phyloP scores from a whole-genome alignment of 1,284 basidiomycete genomes.

The Fistulina hepatica region DNA sequence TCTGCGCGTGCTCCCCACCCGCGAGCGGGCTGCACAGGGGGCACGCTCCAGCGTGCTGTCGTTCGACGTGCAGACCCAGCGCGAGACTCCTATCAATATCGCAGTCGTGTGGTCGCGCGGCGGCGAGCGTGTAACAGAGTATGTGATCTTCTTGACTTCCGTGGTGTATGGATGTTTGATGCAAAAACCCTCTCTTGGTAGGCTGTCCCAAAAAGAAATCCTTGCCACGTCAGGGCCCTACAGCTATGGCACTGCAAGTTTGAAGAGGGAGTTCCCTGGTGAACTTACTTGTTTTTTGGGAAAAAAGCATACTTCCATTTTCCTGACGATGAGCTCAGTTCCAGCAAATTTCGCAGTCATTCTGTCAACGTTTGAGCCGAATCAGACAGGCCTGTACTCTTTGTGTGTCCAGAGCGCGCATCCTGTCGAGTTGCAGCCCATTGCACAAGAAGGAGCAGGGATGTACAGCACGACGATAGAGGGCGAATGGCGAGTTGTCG shows the following conservation, averaged over 20 bases:
- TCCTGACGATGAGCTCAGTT: constrained; percentile 20
- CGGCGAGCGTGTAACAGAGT: constrained; percentile 60
- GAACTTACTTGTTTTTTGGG: constrained; percentile 20
- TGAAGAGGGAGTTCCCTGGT: constrained; percentile 46
- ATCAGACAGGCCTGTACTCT: constrained; percentile 52
- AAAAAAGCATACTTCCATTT: constrained; percentile 2
- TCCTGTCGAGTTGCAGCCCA: constrained; percentile 60
- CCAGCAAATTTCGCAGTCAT: constrained; percentile 77
- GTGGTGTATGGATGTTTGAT: constrained; percentile 1
- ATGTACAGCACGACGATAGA: constrained; percentile 67
- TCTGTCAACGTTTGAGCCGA: constrained; percentile 74
- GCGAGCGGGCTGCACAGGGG: constrained; percentile 11
- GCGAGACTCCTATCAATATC: constrained; percentile 67
- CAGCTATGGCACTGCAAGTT: constrained; percentile 64
- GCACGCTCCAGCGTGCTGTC: constrained; percentile 36
- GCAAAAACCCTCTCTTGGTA: constrained; percentile 21
- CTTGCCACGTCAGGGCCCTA: constrained; percentile 72
- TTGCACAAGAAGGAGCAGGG: constrained; percentile 84
- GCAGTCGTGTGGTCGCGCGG: constrained; percentile 69
- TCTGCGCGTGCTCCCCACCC: constrained; percentile 41
- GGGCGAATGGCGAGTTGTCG: constrained; percentile 54
- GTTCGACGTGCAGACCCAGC: constrained; percentile 45
- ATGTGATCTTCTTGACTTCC: constrained; percentile 18
- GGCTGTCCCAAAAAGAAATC: constrained; percentile 56
- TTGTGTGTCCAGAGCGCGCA: constrained; percentile 53